Conservation (phyloP, 1,284 basidiomycete species). For the Cystobasidiaceae sp. region DNA sequence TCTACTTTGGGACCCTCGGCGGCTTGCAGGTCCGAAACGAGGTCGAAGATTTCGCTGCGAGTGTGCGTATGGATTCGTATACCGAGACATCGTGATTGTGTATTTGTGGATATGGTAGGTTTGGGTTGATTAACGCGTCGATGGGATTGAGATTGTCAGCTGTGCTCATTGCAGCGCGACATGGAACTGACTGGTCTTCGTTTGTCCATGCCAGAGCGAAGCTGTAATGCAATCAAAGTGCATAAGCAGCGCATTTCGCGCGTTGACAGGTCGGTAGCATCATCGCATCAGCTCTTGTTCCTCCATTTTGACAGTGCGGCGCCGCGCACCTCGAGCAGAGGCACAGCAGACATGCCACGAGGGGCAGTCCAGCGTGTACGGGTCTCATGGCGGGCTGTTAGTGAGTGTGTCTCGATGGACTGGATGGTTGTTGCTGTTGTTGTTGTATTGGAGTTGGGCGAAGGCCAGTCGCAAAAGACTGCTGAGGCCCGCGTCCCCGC, state of each 20-base stretch:
- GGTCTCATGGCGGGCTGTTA: too few relatives aligned
- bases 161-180: too few relatives aligned
- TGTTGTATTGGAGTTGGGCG: too few relatives aligned
- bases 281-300: not conserved
- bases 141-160: too few relatives aligned
- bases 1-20: conserved; percentile 81
- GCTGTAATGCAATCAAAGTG: not conserved
- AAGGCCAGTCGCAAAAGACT: too few relatives aligned
- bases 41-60: conserved; percentile 80
- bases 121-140: too few relatives aligned
- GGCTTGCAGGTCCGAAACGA: conserved; percentile 74
- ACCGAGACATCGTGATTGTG: too few relatives aligned
- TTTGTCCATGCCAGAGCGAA: conserved; percentile 40
- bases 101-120: too few relatives aligned
- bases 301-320: not conserved
- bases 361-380: too few relatives aligned
- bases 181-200: conserved; percentile 39
- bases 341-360: not conserved
- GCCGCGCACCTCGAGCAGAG: conserved; percentile 3
- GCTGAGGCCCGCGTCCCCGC: too few relatives aligned
- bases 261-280: not conserved
- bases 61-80: too few relatives aligned
- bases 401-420: not conserved
- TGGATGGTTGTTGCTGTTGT: not conserved
- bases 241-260: not conserved